phyloP scores from a whole-genome alignment of 2,329 filamentous ascomycete species.

The Botrytis hyacinthi region DNA sequence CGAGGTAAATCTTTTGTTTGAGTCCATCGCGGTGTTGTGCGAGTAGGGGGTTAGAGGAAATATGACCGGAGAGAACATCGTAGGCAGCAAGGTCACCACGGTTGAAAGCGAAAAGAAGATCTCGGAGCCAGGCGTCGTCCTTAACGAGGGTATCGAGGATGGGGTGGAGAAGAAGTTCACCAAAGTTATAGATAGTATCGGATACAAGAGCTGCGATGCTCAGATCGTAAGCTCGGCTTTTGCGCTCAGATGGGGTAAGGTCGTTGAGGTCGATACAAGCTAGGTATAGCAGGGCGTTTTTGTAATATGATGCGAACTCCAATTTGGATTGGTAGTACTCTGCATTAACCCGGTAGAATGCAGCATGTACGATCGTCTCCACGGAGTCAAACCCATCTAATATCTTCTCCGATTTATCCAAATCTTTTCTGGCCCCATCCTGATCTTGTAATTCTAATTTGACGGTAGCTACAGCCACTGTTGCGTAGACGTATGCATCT shows the following conservation, averaged over 20 bases:
- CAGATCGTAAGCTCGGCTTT: conserved; percentile 84
- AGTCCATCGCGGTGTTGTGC: conserved; percentile 78
- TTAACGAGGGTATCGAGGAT: conserved; percentile 85
- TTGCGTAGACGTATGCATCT: conserved; percentile 93
- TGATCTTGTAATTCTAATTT: conserved; percentile 78
- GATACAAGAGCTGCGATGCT: conserved; percentile 90
- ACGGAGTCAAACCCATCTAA: conserved; percentile 92
- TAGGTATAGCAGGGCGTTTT: conserved; percentile 94
- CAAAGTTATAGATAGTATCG: conserved; percentile 98
- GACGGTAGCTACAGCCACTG: conserved; percentile 82
- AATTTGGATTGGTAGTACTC: conserved; percentile 90
- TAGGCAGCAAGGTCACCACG: conserved; percentile 87
- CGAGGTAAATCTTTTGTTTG: conserved; percentile 97
- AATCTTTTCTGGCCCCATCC: conserved; percentile 79
- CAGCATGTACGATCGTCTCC: conserved; percentile 90
- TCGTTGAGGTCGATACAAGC: conserved; percentile 86
- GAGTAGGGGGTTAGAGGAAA: conserved; percentile 76
- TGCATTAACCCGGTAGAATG: conserved; percentile 93
- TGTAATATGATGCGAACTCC: conserved; percentile 96
- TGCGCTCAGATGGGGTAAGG: conserved; percentile 71
- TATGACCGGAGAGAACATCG: conserved; percentile 76
- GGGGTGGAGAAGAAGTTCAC: conserved; percentile 95
- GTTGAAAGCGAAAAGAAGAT: conserved; percentile 98
- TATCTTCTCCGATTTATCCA: conserved; percentile 83
- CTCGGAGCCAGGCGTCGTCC: conserved; percentile 81